Conservation (phyloP, 176 grass and related monocot genomes). For the Pontederia crassipes region DNA sequence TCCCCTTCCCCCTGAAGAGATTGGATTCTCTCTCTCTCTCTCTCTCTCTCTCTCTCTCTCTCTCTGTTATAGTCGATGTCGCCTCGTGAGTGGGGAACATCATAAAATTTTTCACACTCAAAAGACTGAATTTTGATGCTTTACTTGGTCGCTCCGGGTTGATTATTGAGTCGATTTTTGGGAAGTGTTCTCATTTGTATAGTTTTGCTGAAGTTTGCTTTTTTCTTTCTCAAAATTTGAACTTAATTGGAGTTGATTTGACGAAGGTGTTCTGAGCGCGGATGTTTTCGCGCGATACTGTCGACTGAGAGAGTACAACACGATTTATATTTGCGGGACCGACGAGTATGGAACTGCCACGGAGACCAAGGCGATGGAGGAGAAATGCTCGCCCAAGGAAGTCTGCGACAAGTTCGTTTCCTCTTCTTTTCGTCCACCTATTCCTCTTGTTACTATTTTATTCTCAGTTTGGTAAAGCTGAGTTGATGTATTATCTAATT, state of each 20-base stretch:
- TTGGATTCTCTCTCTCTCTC: too few relatives aligned
- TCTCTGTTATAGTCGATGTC: too few relatives aligned
- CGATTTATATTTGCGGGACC: slow-evolving; percentile 87
- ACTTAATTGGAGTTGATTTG: neutral
- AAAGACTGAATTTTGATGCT: too few relatives aligned
- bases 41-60: too few relatives aligned
- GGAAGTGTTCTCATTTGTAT: neutral
- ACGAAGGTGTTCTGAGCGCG: slow-evolving; percentile 80
- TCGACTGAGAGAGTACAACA: slow-evolving; percentile 74
- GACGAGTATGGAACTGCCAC: slow-evolving; percentile 97
- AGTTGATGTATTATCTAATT: too few relatives aligned
- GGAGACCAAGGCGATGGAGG: slow-evolving; percentile 94
- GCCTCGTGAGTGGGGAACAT: too few relatives aligned
- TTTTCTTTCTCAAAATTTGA: neutral
- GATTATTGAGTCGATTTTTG: neutral
- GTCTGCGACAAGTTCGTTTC: slow-evolving; percentile 77
- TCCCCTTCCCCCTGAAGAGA: too few relatives aligned
- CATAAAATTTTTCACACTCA: too few relatives aligned
- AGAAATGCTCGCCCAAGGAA: slow-evolving; percentile 95
- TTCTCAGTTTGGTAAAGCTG: neutral
- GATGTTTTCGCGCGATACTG: slow-evolving; percentile 96
- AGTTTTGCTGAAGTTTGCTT: neutral
- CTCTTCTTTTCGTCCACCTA: neutral
- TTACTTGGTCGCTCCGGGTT: too few relatives aligned
- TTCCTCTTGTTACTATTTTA: neutral